Evolutionary conservation across 345 rosid genomes (phyloP), one percentile per base, ranked within the genome.

Genomic region (Ailanthus altissimus): DNA sequence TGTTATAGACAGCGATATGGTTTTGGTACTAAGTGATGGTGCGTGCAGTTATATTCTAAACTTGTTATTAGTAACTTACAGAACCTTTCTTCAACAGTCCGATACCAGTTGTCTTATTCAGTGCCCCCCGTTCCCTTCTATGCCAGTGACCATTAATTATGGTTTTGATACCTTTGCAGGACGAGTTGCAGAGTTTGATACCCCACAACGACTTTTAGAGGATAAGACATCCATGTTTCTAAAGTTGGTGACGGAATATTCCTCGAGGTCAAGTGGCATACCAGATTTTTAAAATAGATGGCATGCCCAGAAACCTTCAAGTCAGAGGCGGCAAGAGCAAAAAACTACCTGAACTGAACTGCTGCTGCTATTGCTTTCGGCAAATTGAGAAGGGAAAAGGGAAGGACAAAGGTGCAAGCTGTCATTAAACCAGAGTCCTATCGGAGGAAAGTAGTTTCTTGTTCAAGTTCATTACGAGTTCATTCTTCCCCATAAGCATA

Each of bases 11-110:
- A 96, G 99, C 74, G 99, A 96, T 84, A 86, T 92, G 16, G 99
- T 96, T 82, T 88, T 96, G 86, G 98, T 96, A 77, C 97, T 96
- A 50, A 92, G 92, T 82, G 98, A 96, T 63, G 99, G 99, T 94
- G 67, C 11, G 93, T 77, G 76, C 15, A 53, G 2, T 47, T 45
- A 71, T 21, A 59, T 50, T 61, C 25, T 53, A 10, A 60, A 40
- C 73, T 72, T 18, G 23, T 54, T 65, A 60, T n/a, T 72, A 14
- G 67, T 53, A 61, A 36, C 23, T 40, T 71, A 32, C 38, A 32
- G 6, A 23, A 5, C 32, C 21, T 61, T 47, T 61, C 32, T 28
- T 40, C 20, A 0, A n/a, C 58, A 65, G n/a, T 40, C 23, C 8
- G 14, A 36, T 65, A 23, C 36, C 50, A 40, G 11, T 63, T 42